These are phyloP conservation scores for Rhizophora apiculata DNA, from an alignment of 345 rosid species.

Conservation along the genomic window DNA sequence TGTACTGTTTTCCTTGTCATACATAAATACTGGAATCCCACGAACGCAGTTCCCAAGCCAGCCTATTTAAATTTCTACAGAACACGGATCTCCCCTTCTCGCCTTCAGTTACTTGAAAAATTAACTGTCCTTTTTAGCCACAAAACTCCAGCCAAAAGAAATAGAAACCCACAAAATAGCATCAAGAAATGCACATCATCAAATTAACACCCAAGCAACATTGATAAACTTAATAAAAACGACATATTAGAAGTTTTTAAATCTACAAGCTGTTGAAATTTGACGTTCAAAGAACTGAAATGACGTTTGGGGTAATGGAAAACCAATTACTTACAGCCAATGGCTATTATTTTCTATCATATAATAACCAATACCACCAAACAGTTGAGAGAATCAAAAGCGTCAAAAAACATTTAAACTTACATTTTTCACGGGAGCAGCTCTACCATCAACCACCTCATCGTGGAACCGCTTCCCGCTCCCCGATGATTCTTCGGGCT, in stretches of 20 bases:
- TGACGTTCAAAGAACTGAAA: no score
- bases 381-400: not conserved
- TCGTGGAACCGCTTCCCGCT: constrained; percentile 75
- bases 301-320: not conserved
- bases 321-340: not conserved
- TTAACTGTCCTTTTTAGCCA: no score
- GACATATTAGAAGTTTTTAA: not conserved
- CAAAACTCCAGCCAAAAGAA: not conserved
- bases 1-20: constrained; percentile 23
- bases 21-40: constrained; percentile 21
- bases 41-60: constrained; percentile 15
- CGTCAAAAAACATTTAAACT: constrained; percentile 15
- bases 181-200: not conserved
- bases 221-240: not conserved
- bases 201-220: not conserved
- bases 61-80: constrained; percentile 6
- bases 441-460: constrained; percentile 69
- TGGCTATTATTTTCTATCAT: not conserved
- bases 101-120: constrained; percentile 2
- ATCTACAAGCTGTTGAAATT: no score
- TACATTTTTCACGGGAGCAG: constrained; percentile 66
- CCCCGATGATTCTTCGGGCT: constrained; percentile 75
- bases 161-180: not conserved
- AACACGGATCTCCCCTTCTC: constrained; percentile 1
- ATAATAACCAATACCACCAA: constrained; percentile 3